phyloP scores from a whole-genome alignment of 108 stramenopile species.

The Pseudonitzschia delicatissima region DNA sequence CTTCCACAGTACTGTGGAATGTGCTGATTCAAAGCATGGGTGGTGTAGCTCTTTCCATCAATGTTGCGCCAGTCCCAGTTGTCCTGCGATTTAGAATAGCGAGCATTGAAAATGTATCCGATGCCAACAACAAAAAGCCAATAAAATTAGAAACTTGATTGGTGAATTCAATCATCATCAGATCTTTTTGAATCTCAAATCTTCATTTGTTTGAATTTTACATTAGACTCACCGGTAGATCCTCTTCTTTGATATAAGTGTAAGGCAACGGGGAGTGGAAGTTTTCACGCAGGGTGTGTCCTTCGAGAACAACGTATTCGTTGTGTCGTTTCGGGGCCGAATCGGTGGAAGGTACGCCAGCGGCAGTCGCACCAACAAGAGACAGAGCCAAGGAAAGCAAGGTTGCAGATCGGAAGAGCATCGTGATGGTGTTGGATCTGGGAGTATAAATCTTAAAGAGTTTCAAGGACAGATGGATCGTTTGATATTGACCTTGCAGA shows the following conservation, averaged over 20 bases:
- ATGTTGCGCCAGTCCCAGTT: conserved; percentile 83
- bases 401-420: neutral
- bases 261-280: conserved; percentile 49
- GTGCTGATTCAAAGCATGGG: conserved; percentile 85
- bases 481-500: no score
- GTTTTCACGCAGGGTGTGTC: conserved; percentile 32
- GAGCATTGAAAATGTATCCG: neutral
- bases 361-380: neutral
- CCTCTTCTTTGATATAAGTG: conserved; percentile 46
- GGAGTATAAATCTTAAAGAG: no score
- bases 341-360: neutral
- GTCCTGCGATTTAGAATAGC: conserved; percentile 5
- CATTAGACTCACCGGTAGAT: conserved; percentile 43
- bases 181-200: neutral
- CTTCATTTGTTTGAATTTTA: neutral
- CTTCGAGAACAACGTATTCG: conserved; percentile 37
- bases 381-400: neutral
- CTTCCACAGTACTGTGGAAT: conserved; percentile 79
- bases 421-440: no score
- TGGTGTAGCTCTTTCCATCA: conserved; percentile 77
- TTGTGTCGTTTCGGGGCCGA: conserved; percentile 12
- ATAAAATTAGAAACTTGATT: neutral
- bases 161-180: no score
- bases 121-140: neutral
- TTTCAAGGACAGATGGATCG: no score